phyloP scores from a whole-genome alignment of 176 grass and related monocot species.

The Phoenix dactylifera region DNA sequence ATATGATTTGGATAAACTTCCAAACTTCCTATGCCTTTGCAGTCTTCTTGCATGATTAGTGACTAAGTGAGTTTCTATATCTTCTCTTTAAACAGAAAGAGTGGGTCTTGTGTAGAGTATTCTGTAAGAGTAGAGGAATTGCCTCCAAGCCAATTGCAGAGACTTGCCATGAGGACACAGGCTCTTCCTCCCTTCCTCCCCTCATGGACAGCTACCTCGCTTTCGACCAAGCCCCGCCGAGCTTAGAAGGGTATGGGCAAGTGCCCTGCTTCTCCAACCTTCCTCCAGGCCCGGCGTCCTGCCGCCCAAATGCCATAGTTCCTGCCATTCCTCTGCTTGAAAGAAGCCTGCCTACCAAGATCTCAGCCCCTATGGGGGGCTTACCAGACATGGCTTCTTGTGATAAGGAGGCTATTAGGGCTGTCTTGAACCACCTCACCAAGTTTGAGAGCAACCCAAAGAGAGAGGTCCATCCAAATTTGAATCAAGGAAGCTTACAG shows the following conservation, averaged over 20 bases:
- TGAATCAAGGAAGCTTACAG: constrained; percentile 3
- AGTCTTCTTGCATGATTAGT: no score
- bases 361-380: constrained; percentile 2
- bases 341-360: not conserved
- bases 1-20: no score
- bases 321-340: no score
- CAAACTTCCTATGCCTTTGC: no score
- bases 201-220: constrained; percentile 8
- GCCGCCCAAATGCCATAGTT: no score
- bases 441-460: not conserved
- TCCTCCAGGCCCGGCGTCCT: no score
- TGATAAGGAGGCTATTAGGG: constrained; percentile 5
- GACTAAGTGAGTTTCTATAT: no score
- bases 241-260: constrained; percentile 24
- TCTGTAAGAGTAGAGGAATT: constrained; percentile 20
- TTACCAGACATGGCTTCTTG: not conserved
- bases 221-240: constrained; percentile 14
- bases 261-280: constrained; percentile 26
- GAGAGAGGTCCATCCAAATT: constrained; percentile 1
- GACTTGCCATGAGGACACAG: constrained; percentile 13
- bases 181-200: constrained; percentile 14
- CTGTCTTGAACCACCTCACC: constrained; percentile 15
- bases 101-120: constrained; percentile 40
- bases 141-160: constrained; percentile 1
- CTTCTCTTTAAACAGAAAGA: constrained; percentile 26